phyloP scores from a whole-genome alignment of 1,284 basidiomycete genomes.

The Ceratobasidium sp. region DNA sequence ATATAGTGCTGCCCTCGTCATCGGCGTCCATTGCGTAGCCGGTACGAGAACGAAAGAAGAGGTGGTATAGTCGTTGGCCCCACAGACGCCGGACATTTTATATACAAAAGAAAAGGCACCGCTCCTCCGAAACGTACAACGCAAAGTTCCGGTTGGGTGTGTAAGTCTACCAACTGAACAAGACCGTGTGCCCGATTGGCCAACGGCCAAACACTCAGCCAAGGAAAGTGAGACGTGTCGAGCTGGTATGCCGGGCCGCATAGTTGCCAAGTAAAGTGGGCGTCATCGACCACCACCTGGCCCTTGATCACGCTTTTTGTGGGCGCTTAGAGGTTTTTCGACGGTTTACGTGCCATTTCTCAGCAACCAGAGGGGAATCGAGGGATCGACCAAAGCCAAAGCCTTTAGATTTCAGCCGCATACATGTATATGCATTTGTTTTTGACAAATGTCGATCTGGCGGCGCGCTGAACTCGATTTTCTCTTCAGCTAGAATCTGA shows the following conservation, averaged over 20 bases:
- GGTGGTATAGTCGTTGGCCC: not conserved
- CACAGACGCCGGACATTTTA: not conserved
- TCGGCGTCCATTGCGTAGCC: conserved; percentile 4
- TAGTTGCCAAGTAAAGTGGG: too few relatives aligned
- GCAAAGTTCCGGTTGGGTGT: not conserved
- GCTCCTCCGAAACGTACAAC: not conserved
- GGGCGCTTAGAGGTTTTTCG: too few relatives aligned
- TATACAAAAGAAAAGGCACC: not conserved
- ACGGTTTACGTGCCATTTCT: too few relatives aligned
- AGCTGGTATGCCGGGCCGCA: not conserved
- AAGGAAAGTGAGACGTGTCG: not conserved
- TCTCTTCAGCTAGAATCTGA: too few relatives aligned
- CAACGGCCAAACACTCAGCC: not conserved
- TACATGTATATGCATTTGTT: too few relatives aligned
- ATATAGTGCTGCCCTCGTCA: not conserved
- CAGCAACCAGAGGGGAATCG: too few relatives aligned
- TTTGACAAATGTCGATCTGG: too few relatives aligned
- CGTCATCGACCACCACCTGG: too few relatives aligned
- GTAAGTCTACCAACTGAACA: not conserved
- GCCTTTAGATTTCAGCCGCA: too few relatives aligned
- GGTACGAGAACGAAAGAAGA: not conserved
- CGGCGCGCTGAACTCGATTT: too few relatives aligned
- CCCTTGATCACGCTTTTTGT: too few relatives aligned
- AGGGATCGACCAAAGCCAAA: too few relatives aligned
- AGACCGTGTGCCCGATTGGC: not conserved